Evolutionary conservation across 352 stramenopile species (phyloP).

Genomic region (Globisporangium irregulare): DNA sequence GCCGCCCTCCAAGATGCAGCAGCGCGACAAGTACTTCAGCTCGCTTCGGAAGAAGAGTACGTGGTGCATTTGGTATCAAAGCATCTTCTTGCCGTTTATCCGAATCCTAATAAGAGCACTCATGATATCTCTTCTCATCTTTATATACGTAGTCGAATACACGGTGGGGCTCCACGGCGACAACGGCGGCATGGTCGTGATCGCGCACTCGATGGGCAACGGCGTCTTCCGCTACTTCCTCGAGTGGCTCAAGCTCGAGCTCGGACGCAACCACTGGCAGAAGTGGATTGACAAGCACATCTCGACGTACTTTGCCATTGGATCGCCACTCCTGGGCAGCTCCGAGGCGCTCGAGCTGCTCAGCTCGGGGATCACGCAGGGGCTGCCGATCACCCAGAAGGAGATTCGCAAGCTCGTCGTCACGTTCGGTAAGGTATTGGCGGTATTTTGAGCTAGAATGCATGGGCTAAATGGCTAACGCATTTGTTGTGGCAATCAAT

Average conservation of each 20-base stretch:
- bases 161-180: conserved; percentile 47
- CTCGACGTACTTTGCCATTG: conserved; percentile 73
- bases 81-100: neutral
- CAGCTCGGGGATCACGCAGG: conserved; percentile 57
- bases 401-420: conserved; percentile 71
- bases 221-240: conserved; percentile 81
- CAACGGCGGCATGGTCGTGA: conserved; percentile 56
- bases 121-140: neutral
- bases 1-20: conserved; percentile 63
- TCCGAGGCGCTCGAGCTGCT: conserved; percentile 66
- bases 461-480: neutral
- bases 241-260: conserved; percentile 73
- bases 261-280: conserved; percentile 69
- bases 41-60: conserved; percentile 71
- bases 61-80: conserved; percentile 9
- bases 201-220: conserved; percentile 84
- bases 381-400: conserved; percentile 57
- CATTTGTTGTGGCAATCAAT: neutral
- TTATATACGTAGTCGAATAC: conserved; percentile 48
- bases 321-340: conserved; percentile 68
- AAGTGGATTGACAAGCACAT: conserved; percentile 76
- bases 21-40: conserved; percentile 74
- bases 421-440: conserved; percentile 47
- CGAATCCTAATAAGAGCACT: neutral
- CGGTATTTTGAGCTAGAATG: neutral